Evolutionary conservation across 2,329 filamentous ascomycete genomes (phyloP).

Genomic region (Xylariales sp.): DNA sequence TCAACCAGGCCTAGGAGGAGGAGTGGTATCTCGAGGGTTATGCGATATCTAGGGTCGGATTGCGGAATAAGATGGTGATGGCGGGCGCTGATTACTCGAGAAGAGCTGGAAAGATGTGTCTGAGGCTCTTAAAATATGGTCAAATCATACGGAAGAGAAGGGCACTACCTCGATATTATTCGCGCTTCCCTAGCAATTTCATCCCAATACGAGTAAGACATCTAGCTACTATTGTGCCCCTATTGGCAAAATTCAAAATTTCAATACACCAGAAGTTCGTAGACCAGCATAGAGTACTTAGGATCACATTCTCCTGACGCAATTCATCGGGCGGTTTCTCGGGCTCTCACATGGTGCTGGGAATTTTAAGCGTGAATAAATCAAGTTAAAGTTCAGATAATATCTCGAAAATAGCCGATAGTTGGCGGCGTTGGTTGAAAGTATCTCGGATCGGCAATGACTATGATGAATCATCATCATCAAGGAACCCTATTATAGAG

Average conservation of each 20-base stretch:
- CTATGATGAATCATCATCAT: conserved; percentile 24
- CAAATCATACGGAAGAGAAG: not conserved
- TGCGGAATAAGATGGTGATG: not conserved
- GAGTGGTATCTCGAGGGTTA: not conserved
- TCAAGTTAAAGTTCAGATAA: no score
- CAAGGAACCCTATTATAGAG: not conserved
- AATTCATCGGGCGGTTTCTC: no score
- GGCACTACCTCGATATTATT: not conserved
- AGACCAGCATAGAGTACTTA: no score
- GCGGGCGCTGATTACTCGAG: not conserved
- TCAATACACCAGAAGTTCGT: no score
- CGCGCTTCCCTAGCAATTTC: not conserved
- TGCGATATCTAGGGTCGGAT: not conserved
- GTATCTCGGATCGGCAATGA: conserved; percentile 12
- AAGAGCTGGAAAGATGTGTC: not conserved
- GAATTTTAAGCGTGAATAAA: no score
- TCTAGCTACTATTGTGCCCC: no score
- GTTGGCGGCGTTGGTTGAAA: not conserved
- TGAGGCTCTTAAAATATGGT: not conserved
- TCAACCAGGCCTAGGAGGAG: not conserved
- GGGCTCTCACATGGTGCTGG: no score
- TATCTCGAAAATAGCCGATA: no score
- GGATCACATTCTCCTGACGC: no score
- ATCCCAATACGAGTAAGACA: no score
- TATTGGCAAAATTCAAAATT: no score